Base-by-base conservation (phyloP, 2,329 filamentous ascomycete species). In the Ascomycota sp. region DNA sequence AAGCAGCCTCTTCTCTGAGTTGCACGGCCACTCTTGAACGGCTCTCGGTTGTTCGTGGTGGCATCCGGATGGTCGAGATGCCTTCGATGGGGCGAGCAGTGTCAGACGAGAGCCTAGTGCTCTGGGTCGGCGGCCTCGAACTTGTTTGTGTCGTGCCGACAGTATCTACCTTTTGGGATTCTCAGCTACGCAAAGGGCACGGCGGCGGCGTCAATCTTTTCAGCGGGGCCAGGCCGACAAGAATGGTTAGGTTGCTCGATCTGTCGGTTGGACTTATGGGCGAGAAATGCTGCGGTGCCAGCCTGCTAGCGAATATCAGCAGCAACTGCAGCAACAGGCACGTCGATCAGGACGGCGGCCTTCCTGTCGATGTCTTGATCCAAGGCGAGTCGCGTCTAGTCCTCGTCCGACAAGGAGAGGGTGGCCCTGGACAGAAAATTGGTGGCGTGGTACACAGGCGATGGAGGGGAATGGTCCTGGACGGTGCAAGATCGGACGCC, bases 151-250 rank as follows among this genome's bases (percentile, higher is more conserved):
- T 68, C 19, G 64, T 72, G 28, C 63, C 66, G 1, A 56, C 56
- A 1, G 49, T 72, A 6, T 50, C 60, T 5, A 58, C 59, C 10
- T 72, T 71, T 46, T 71, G 67, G 66, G 66, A 70, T 23, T 59
- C 65, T 1, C 65, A 71, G 37, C 52, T 66, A 8, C 61, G 63
- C 9, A 62, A 58, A 35, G 55, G 57, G 10, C 49, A 49, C 7
- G 58, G 59, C n/a, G 57, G 57, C 9, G 59, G 61, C 2, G 59
- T 61, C 6, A 67, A 67, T 32, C 47, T 69, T 3, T 71, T 70
- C 38, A 64, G 60, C 33, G 63, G 64, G 28, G 51, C 61, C 0
- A 63, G 65, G 32, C 61, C 63, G 0, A 59, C 59, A 2, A 56
- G 61, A 28, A 71, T 71, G 63, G 43, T 66, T 9, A 66, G 64